A percentile compares a stretch with the other conserved stretches of the same genome.
These are phyloP conservation scores for Coemansia sp. DNA, from an alignment of 192 early-diverging fungal species.

Conservation along the genomic window DNA sequence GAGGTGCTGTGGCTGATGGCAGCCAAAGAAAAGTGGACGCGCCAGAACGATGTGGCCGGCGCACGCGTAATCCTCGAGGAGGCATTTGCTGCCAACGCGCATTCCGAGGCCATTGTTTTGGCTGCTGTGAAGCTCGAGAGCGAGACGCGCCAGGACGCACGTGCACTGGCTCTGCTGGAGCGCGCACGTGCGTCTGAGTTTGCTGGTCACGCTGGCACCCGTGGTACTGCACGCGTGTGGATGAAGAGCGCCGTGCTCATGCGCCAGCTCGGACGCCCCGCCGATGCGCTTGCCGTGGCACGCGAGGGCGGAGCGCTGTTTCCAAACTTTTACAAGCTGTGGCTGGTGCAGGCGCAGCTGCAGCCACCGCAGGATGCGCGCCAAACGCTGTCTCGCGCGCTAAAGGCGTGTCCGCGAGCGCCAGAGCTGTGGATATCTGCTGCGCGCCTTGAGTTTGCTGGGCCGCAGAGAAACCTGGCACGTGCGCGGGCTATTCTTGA, in stretches of 20 bases:
- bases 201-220: slow-evolving; percentile 23
- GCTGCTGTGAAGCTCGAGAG: slow-evolving; percentile 95
- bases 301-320: slow-evolving; percentile 66
- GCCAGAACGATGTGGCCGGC: slow-evolving; percentile 69
- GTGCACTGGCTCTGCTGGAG: slow-evolving; percentile 73
- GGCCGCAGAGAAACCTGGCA: slow-evolving; percentile 45
- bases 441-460: slow-evolving; percentile 70
- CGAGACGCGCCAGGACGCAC: slow-evolving; percentile 74
- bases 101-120: slow-evolving; percentile 89
- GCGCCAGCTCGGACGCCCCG: slow-evolving; percentile 65
- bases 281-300: slow-evolving; percentile 65
- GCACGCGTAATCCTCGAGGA: slow-evolving; percentile 81
- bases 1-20: slow-evolving; percentile 96
- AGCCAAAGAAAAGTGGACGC: slow-evolving; percentile 91
- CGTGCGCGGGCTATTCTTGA: slow-evolving; percentile 84
- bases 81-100: slow-evolving; percentile 88
- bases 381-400: slow-evolving; percentile 65
- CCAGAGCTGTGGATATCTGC: slow-evolving; percentile 78
- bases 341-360: slow-evolving; percentile 93
- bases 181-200: slow-evolving; percentile 57
- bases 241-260: slow-evolving; percentile 92
- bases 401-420: slow-evolving; percentile 74
- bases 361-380: slow-evolving; percentile 70
- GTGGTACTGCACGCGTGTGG: slow-evolving; percentile 85
- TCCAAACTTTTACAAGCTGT: slow-evolving; percentile 80